Conservation (phyloP, 768 basidiomycete genomes). For the Podaxis sp. region DNA sequence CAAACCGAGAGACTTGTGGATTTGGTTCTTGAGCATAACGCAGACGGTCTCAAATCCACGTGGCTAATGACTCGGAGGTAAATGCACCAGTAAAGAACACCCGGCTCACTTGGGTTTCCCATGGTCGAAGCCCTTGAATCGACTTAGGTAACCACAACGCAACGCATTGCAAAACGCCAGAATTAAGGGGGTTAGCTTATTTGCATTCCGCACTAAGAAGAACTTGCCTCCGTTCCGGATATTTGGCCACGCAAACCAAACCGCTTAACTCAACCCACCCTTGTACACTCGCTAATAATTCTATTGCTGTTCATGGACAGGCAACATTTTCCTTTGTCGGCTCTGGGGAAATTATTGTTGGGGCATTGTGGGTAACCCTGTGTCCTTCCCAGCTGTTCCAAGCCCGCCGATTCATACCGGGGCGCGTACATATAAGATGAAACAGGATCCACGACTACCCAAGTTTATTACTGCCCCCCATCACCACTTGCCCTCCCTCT, state of each 20-base stretch:
- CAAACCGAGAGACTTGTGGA: neutral
- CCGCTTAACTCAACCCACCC: conserved; percentile 5
- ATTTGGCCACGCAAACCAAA: conserved; percentile 9
- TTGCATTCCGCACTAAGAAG: neutral
- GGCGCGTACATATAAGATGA: conserved; percentile 10
- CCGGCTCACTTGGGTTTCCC: neutral
- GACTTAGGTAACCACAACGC: conserved; percentile 7
- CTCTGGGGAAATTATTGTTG: neutral
- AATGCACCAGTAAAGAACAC: neutral
- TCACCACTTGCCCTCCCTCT: neutral
- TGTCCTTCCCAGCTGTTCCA: conserved; percentile 9
- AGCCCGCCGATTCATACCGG: conserved; percentile 9
- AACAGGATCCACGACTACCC: conserved; percentile 2
- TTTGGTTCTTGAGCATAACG: neutral
- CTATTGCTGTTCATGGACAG: conserved; percentile 9
- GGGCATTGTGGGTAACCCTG: conserved; percentile 9
- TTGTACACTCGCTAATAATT: neutral
- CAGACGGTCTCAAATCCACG: conserved; percentile 1
- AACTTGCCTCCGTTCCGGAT: conserved; percentile 3
- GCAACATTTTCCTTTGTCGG: conserved; percentile 11
- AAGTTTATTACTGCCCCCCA: neutral
- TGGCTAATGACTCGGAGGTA: neutral
- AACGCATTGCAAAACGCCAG: conserved; percentile 8
- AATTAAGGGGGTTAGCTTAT: conserved; percentile 1
- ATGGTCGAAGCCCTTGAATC: conserved; percentile 4